Percentiles rank a stretch among this genome's conserved stretches.
These are phyloP conservation scores for Striga asiatica DNA, from an alignment of 257 asterid species.

Conservation along the genomic window DNA sequence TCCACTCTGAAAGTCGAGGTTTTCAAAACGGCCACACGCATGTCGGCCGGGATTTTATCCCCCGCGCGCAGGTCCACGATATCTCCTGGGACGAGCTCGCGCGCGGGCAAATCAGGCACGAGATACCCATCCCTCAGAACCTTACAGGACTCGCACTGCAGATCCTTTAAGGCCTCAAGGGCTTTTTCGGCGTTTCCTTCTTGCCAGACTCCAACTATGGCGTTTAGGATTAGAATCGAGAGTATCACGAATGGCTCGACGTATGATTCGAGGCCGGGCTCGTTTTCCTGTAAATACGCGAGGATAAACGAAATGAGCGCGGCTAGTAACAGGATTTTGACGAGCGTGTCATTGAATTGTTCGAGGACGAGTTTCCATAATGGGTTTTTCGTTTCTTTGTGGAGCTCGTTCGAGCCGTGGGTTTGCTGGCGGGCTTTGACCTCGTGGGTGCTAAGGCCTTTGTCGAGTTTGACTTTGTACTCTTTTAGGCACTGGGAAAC, in stretches of 20 bases:
- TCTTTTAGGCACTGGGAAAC: conserved; percentile 64
- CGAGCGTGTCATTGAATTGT: conserved; percentile 73
- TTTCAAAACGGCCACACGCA: conserved; percentile 41
- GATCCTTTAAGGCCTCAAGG: conserved; percentile 56
- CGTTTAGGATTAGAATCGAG: conserved; percentile 46
- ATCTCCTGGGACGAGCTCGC: conserved; percentile 72
- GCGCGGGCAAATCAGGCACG: conserved; percentile 44
- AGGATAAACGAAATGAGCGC: conserved; percentile 61
- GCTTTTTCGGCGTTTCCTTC: conserved; percentile 66
- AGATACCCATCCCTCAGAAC: conserved; percentile 50
- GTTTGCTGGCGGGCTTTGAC: conserved; percentile 52
- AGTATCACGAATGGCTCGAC: conserved; percentile 65
- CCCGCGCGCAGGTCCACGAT: conserved; percentile 62
- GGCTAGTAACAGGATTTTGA: conserved; percentile 59
- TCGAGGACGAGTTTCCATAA: conserved; percentile 60
- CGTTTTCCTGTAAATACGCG: conserved; percentile 48
- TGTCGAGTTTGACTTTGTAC: conserved; percentile 50
- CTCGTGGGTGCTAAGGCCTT: conserved; percentile 52
- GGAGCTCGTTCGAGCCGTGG: conserved; percentile 61
- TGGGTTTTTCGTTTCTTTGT: conserved; percentile 68
- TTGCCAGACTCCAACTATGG: conserved; percentile 71
- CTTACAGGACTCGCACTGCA: conserved; percentile 50
- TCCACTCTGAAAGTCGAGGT: conserved; percentile 54
- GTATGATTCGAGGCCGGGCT: conserved; percentile 40
- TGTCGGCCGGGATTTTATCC: conserved; percentile 64